phyloP scores from a whole-genome alignment of 768 basidiomycete genomes.

The Coprinopsis sp. region DNA sequence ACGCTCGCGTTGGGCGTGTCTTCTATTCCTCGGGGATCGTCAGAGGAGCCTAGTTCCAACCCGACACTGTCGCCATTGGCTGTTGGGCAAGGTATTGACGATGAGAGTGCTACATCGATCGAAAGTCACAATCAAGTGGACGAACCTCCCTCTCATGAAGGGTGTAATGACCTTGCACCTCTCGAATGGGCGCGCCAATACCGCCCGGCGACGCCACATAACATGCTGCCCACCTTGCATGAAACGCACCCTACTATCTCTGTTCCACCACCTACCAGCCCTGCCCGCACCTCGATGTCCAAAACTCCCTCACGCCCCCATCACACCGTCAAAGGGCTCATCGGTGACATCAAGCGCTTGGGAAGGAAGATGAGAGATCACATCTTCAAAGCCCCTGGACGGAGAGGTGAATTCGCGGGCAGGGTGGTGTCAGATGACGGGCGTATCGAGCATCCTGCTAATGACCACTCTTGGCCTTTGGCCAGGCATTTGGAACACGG shows the following conservation, averaged over 20 bases:
- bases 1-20: constrained; percentile 21
- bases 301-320: not conserved
- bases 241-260: not conserved
- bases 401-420: not conserved
- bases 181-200: not conserved
- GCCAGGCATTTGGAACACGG: no score
- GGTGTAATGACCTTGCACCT: not conserved
- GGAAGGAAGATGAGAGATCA: constrained; percentile 7
- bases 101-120: not conserved
- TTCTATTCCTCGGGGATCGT: constrained; percentile 1
- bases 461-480: no score
- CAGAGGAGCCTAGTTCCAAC: constrained; percentile 1
- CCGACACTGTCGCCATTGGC: constrained; percentile 4
- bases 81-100: not conserved
- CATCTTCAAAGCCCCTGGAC: not conserved
- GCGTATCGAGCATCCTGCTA: no score
- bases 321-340: constrained; percentile 4
- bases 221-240: not conserved
- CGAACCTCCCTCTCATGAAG: not conserved
- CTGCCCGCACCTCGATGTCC: not conserved
- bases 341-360: constrained; percentile 5
- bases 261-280: not conserved
- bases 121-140: not conserved
- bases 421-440: no score
- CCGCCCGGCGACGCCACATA: no score